Percentiles rank a stretch among this genome's conserved stretches.
phyloP scores from a whole-genome alignment of 164 flowering plant species.

The Piper longum region DNA sequence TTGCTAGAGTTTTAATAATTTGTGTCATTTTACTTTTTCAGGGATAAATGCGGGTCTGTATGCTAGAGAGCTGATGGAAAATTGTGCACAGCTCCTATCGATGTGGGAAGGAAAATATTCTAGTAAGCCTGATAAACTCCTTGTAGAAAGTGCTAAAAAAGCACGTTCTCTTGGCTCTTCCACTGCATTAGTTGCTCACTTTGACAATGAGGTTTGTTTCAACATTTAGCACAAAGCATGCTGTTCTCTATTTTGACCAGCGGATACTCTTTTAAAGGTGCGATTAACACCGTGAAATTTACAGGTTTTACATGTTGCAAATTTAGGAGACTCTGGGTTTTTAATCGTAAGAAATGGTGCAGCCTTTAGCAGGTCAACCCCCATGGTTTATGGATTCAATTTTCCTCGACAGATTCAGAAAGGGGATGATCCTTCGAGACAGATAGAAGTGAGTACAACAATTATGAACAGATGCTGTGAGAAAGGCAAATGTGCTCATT shows the following conservation, averaged over 20 bases:
- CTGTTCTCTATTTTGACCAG: neutral
- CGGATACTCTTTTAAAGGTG: neutral
- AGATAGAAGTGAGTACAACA: constrained; percentile 35
- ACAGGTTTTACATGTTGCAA: constrained; percentile 65
- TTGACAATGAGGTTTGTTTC: constrained; percentile 58
- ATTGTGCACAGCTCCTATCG: constrained; percentile 38
- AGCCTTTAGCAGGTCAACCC: constrained; percentile 38
- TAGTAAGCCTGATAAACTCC: constrained; percentile 30
- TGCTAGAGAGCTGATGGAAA: constrained; percentile 54
- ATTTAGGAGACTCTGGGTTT: constrained; percentile 75
- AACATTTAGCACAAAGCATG: neutral
- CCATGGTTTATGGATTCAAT: constrained; percentile 54
- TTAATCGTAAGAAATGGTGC: constrained; percentile 54
- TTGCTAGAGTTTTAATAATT: neutral
- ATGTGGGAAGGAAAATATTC: constrained; percentile 12
- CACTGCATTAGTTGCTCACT: constrained; percentile 58
- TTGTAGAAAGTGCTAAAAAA: constrained; percentile 36
- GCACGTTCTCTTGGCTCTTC: constrained; percentile 51
- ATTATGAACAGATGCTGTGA: neutral
- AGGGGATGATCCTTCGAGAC: constrained; percentile 40
- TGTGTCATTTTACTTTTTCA: constrained; percentile 12
- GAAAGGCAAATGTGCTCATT: too few species aligned
- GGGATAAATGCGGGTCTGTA: constrained; percentile 50
- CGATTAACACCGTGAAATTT: neutral
- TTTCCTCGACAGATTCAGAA: constrained; percentile 48